Conservation (phyloP, 441 rosid genomes). For the Aleurites moluccanus region DNA sequence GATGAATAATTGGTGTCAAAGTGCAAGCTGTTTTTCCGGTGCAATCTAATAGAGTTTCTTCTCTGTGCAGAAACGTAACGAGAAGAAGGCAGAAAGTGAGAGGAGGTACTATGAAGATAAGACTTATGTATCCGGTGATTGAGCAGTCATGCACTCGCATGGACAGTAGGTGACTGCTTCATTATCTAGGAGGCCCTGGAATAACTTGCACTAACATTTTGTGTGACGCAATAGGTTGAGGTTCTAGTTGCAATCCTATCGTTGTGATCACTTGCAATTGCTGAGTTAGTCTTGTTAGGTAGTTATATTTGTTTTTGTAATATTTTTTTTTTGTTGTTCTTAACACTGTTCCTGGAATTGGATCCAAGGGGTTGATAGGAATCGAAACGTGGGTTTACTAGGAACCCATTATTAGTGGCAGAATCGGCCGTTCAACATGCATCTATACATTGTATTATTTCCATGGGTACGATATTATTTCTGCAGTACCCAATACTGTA, state of each 20-base stretch:
- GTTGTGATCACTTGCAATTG: constrained; percentile 18
- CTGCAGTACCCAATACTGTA: background rate
- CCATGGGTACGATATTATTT: background rate
- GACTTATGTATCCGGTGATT: constrained; percentile 48
- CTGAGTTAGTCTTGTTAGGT: constrained; percentile 22
- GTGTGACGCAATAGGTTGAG: constrained; percentile 7
- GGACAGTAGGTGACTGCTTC: constrained; percentile 2
- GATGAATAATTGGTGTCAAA: background rate
- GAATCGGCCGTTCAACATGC: background rate
- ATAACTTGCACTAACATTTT: constrained; percentile 21
- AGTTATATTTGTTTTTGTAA: constrained; percentile 15
- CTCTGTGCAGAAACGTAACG: constrained; percentile 59
- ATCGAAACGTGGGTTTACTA: background rate
- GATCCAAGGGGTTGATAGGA: constrained; percentile 14
- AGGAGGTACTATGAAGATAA: constrained; percentile 57
- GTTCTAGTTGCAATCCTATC: constrained; percentile 8
- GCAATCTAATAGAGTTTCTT: background rate
- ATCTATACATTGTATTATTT: background rate
- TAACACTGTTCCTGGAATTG: constrained; percentile 19
- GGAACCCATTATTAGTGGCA: background rate
- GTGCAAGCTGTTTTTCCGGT: background rate
- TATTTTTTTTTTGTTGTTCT: background rate
- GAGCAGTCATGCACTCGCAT: constrained; percentile 23
- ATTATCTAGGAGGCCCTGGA: background rate
- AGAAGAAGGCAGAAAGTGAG: constrained; percentile 61